These are phyloP conservation scores for Vanrija pseudolonga DNA, from an alignment of 1,284 basidiomycete genomes.

Conservation along the genomic window DNA sequence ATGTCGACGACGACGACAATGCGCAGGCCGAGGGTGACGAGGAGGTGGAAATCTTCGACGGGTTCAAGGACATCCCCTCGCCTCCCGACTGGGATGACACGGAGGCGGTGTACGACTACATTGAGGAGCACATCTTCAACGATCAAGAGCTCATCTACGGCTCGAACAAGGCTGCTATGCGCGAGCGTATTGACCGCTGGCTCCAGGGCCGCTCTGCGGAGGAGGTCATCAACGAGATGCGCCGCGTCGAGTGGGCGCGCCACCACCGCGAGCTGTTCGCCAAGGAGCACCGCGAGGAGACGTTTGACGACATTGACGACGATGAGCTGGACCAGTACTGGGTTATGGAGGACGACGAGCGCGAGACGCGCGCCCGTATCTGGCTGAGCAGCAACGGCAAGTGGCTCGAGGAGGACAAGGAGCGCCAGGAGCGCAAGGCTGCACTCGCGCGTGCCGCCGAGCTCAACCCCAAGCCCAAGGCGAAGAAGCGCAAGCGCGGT, in stretches of 20 bases:
- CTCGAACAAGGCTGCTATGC: conserved; percentile 13
- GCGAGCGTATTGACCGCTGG: conserved; percentile 32
- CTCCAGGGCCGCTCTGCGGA: conserved; percentile 32
- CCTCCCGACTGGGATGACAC: conserved; percentile 32
- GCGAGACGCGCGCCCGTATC: conserved; percentile 83
- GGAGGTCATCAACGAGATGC: conserved; percentile 44
- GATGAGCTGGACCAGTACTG: conserved; percentile 80
- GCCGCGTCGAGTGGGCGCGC: conserved; percentile 55
- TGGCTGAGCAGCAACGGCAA: conserved; percentile 97
- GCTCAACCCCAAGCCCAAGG: conserved; percentile 26
- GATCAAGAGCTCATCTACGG: conserved; percentile 29
- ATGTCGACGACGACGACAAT: conserved; percentile 6
- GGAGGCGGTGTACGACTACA: conserved; percentile 24
- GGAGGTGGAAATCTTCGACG: conserved; percentile 4
- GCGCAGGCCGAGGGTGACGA: conserved; percentile 11
- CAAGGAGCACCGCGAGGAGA: conserved; percentile 29
- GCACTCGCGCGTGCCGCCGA: conserved; percentile 26
- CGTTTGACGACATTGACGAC: conserved; percentile 76
- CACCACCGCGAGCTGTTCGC: conserved; percentile 30
- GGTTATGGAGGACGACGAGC: conserved; percentile 78
- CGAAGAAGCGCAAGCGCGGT: conserved; percentile 9
- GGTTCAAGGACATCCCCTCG: conserved; percentile 9
- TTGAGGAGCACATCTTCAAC: conserved; percentile 31
- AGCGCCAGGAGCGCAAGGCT: conserved; percentile 30
- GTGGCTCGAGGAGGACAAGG: conserved; percentile 81